These are phyloP conservation scores for Lepiota venenata DNA, from an alignment of 768 basidiomycete species.

Conservation along the genomic window DNA sequence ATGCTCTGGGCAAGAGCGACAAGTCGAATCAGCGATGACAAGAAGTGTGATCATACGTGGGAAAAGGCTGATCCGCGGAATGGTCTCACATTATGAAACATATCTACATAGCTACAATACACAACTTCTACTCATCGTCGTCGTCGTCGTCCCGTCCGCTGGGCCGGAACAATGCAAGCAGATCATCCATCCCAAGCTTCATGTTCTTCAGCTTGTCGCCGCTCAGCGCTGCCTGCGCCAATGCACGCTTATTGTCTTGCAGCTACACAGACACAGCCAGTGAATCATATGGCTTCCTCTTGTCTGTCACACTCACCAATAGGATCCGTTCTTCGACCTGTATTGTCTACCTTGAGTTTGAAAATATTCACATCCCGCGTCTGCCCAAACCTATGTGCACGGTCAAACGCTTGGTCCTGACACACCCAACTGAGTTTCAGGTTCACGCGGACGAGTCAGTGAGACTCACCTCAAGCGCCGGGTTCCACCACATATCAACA, in stretches of 20 bases:
- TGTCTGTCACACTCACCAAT: conserved; percentile 35
- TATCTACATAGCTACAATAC: not conserved
- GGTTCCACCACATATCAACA: conserved; percentile 95
- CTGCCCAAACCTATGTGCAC: conserved; percentile 89
- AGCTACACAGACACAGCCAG: conserved; percentile 41
- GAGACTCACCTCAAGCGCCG: conserved; percentile 68
- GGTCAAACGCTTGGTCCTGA: conserved; percentile 91
- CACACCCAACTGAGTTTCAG: not conserved
- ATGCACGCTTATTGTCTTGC: conserved; percentile 88
- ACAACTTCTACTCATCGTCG: conserved; percentile 28
- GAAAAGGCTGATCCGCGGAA: conserved; percentile 13
- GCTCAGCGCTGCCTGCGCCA: conserved; percentile 80
- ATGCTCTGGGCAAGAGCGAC: not conserved
- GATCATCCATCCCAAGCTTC: conserved; percentile 81
- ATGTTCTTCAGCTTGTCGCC: conserved; percentile 86
- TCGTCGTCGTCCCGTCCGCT: conserved; percentile 60
- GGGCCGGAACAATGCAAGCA: conserved; percentile 74
- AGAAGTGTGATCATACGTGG: conserved; percentile 15
- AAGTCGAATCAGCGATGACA: conserved; percentile 12
- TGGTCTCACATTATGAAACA: conserved; percentile 7
- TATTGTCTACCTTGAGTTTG: conserved; percentile 83
- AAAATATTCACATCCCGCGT: conserved; percentile 82
- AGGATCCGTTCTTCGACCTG: conserved; percentile 89
- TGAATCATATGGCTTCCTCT: not conserved
- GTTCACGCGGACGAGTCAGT: conserved; percentile 12